A percentile compares a stretch with the other conserved stretches of the same genome.
Conservation (phyloP, 306 rosid genomes). For the Styphnolobium japonicum region DNA sequence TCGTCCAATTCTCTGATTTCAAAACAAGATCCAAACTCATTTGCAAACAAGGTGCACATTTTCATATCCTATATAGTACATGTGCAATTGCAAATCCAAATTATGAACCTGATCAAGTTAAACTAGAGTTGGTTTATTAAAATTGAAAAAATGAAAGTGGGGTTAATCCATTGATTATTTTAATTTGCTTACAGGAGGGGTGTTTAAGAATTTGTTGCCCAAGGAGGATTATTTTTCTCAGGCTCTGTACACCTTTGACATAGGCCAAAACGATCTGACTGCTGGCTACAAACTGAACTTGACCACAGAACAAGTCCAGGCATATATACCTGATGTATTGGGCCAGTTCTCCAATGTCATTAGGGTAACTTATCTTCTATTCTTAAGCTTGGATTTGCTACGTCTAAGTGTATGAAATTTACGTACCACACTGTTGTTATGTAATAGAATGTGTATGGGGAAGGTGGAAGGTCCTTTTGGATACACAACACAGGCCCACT, state of each 20-base stretch:
- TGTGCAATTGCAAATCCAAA: background rate
- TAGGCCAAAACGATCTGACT: constrained; percentile 64
- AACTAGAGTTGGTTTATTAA: background rate
- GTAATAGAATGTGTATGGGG: constrained; percentile 38
- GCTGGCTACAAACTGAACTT: constrained; percentile 56
- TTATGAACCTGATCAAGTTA: background rate
- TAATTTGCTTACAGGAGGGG: constrained; percentile 25
- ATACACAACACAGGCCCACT: constrained; percentile 77
- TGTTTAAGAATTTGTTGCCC: constrained; percentile 46
- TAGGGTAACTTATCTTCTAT: constrained; percentile 27
- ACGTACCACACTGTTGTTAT: background rate
- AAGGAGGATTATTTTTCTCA: constrained; percentile 37
- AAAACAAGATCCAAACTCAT: constrained; percentile 40
- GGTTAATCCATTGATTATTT: background rate
- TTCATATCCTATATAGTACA: background rate
- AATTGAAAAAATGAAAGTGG: background rate
- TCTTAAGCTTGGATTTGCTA: background rate
- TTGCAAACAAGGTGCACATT: constrained; percentile 35
- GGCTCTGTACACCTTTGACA: constrained; percentile 61
- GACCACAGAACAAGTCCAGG: constrained; percentile 48
- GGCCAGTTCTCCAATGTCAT: constrained; percentile 45
- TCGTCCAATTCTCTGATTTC: constrained; percentile 56
- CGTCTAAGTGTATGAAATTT: background rate
- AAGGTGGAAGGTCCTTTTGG: constrained; percentile 64
- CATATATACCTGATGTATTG: constrained; percentile 49